phyloP scores from a whole-genome alignment of 768 basidiomycete genomes.

The Trametes punicea region DNA sequence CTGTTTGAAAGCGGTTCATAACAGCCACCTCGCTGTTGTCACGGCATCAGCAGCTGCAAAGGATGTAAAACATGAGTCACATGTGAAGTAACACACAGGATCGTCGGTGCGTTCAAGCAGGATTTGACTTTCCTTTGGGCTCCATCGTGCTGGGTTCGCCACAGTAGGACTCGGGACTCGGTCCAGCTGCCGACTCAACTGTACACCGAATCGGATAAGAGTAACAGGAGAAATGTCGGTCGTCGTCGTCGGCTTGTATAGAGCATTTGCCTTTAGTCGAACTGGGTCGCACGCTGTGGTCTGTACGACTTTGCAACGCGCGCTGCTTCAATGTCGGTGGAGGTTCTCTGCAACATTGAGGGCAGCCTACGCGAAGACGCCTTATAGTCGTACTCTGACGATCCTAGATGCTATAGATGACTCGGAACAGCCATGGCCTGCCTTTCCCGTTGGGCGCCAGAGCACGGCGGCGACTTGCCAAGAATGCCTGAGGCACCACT shows the following conservation, averaged over 20 bases:
- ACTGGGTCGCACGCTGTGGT: neutral
- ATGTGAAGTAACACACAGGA: neutral
- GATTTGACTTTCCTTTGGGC: neutral
- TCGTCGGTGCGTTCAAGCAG: neutral
- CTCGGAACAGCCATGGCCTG: no score
- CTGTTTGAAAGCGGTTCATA: no score
- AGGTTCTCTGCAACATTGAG: no score
- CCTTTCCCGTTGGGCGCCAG: neutral
- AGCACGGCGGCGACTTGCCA: neutral
- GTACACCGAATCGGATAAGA: neutral
- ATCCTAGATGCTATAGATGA: no score
- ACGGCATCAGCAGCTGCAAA: neutral
- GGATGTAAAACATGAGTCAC: neutral
- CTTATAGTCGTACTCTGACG: no score
- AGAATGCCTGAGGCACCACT: neutral
- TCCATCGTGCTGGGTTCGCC: neutral
- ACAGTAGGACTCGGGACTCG: neutral
- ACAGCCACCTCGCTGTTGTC: no score
- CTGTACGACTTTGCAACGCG: no score
- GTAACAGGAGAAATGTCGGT: conserved; percentile 1
- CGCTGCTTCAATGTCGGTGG: no score
- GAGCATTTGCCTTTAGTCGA: conserved; percentile 12
- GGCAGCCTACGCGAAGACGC: no score
- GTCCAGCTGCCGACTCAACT: conserved; percentile 5
- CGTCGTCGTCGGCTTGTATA: neutral